Conservation (phyloP, 1,139 yeast genomes). For the Yamadazyma jaroonii region DNA sequence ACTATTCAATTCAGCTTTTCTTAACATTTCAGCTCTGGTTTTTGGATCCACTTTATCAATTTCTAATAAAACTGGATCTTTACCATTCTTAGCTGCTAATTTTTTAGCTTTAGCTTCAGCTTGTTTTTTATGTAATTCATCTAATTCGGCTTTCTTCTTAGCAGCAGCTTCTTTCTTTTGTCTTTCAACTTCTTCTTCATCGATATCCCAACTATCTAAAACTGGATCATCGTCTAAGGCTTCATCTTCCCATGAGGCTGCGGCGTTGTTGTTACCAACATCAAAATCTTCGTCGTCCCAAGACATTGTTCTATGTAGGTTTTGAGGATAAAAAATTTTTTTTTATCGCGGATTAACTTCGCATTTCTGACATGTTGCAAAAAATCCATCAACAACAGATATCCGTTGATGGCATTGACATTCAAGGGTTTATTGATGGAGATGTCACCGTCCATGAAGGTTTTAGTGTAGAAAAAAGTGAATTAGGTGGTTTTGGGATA, state of each 20-base stretch:
- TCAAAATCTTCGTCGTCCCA: conserved; percentile 92
- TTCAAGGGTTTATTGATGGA: conserved; percentile 10
- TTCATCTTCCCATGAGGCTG: conserved; percentile 80
- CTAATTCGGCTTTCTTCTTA: conserved; percentile 42
- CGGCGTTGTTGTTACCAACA: conserved; percentile 41
- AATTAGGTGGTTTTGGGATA: conserved; percentile 37
- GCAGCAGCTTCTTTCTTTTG: conserved; percentile 43
- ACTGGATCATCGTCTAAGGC: conserved; percentile 73
- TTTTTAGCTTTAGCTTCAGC: conserved; percentile 43
- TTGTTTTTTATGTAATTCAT: conserved; percentile 36
- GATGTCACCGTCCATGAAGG: conserved; percentile 15
- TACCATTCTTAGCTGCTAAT: conserved; percentile 29
- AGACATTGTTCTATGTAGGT: conserved; percentile 28
- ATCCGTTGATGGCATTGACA: conserved; percentile 19
- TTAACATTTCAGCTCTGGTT: conserved; percentile 69
- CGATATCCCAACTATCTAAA: conserved; percentile 80
- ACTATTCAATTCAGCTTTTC: conserved; percentile 74
- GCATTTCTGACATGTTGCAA: conserved; percentile 1
- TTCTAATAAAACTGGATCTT: conserved; percentile 37
- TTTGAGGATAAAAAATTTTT: conserved; percentile 3
- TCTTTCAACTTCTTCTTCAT: conserved; percentile 57
- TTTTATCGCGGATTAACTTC: neutral
- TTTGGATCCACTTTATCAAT: conserved; percentile 64
- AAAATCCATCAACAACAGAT: conserved; percentile 6
- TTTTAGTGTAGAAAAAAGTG: conserved; percentile 21